These are phyloP conservation scores for Lactarius indigo DNA, from an alignment of 768 basidiomycete genomes.

Conservation along the genomic window DNA sequence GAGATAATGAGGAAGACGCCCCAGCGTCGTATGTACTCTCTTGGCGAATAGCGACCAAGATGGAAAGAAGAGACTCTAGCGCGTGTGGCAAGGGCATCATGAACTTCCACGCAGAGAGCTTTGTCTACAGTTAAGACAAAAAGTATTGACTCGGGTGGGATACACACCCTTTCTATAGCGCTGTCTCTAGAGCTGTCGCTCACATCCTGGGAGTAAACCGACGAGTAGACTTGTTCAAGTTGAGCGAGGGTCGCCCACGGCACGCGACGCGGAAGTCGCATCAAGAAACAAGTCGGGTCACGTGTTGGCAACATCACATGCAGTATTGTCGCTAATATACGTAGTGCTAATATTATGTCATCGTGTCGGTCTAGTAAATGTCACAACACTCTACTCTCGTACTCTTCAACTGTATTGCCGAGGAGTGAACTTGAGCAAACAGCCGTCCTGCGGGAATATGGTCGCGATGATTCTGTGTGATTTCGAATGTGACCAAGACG, in stretches of 20 bases:
- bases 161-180: constrained; percentile 64
- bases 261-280: constrained; percentile 64
- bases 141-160: neutral
- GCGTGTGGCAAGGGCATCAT: constrained; percentile 76
- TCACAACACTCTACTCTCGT: neutral
- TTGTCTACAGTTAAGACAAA: constrained; percentile 9
- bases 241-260: constrained; percentile 72
- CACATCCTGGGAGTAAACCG: constrained; percentile 67
- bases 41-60: constrained; percentile 57
- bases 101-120: constrained; percentile 82
- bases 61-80: constrained; percentile 64
- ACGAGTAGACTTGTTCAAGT: constrained; percentile 70
- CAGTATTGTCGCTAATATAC: neutral
- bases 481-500: neutral
- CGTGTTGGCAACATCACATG: neutral
- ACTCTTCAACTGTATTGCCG: constrained; percentile 32
- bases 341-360: constrained; percentile 1
- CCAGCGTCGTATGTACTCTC: constrained; percentile 39
- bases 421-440: constrained; percentile 72
- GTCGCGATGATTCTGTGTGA: constrained; percentile 82
- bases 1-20: constrained; percentile 40
- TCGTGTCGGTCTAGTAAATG: neutral
- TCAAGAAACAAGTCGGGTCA: neutral
- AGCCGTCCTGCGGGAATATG: constrained; percentile 93
- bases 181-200: constrained; percentile 51